These are phyloP conservation scores for Penicillium digitatum DNA, from an alignment of 2,329 filamentous ascomycete species.

Conservation along the genomic window DNA sequence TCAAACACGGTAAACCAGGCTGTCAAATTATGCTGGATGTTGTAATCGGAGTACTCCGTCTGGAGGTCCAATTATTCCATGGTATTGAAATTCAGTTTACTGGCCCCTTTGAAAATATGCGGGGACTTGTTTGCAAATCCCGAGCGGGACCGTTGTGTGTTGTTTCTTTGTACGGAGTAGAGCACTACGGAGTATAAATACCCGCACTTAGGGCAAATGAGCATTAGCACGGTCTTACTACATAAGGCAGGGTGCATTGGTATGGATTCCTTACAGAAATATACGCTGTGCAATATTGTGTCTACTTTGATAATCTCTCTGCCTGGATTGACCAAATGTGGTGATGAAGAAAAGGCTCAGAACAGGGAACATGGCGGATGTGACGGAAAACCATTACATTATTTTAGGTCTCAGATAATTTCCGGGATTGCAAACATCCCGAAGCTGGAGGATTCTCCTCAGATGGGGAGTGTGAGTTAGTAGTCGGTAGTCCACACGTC, in stretches of 20 bases:
- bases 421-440: conserved; percentile 1
- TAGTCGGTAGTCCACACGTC: neutral
- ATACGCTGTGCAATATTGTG: neutral
- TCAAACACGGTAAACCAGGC: neutral
- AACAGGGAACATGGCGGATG: neutral
- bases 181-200: neutral
- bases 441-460: neutral
- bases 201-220: neutral
- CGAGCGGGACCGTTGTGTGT: neutral
- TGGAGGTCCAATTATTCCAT: neutral
- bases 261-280: neutral
- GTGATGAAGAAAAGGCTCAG: neutral
- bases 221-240: neutral
- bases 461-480: neutral
- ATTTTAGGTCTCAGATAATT: neutral
- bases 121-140: neutral
- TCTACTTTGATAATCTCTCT: neutral
- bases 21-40: neutral
- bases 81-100: neutral
- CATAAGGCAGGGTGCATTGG: neutral
- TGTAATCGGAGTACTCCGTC: neutral
- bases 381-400: neutral
- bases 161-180: no score
- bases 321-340: neutral
- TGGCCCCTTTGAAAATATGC: neutral